A percentile compares a stretch with the other conserved stretches of the same genome.
phyloP scores from a whole-genome alignment of 768 basidiomycete genomes.

The Pisolithus sp. region DNA sequence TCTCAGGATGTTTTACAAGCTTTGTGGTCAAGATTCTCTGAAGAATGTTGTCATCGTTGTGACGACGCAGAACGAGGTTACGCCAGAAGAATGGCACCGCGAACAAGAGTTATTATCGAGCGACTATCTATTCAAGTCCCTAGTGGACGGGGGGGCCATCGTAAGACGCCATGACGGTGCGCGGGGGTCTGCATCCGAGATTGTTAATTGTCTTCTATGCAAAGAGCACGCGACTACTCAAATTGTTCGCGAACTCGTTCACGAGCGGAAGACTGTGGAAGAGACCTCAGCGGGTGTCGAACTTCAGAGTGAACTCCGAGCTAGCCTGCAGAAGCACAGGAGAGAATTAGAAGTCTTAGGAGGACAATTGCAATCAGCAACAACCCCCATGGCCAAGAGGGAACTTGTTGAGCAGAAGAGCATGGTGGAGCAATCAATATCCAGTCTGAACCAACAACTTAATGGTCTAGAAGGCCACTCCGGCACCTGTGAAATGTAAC shows the following conservation, averaged over 20 bases:
- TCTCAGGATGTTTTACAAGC: constrained; percentile 36
- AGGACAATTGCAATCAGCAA: too few relatives aligned
- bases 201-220: background rate
- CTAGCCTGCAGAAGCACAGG: background rate
- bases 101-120: constrained; percentile 27
- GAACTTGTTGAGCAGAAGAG: too few relatives aligned
- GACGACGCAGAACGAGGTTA: constrained; percentile 39
- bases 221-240: background rate
- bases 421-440: too few relatives aligned
- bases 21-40: constrained; percentile 39
- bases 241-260: background rate
- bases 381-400: too few relatives aligned
- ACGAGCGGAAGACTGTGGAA: background rate
- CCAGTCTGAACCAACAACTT: too few relatives aligned
- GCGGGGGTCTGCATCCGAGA: background rate
- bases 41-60: constrained; percentile 40
- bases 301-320: background rate
- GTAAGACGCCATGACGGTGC: background rate
- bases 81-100: constrained; percentile 19
- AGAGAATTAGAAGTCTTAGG: too few relatives aligned
- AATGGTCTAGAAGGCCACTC: too few relatives aligned
- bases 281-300: background rate
- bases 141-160: background rate
- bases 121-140: background rate
- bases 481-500: too few relatives aligned